Percentiles rank a stretch among this genome's conserved stretches.
phyloP scores from a whole-genome alignment of 2,329 filamentous ascomycete genomes.

The Neofusicoccum ribis region DNA sequence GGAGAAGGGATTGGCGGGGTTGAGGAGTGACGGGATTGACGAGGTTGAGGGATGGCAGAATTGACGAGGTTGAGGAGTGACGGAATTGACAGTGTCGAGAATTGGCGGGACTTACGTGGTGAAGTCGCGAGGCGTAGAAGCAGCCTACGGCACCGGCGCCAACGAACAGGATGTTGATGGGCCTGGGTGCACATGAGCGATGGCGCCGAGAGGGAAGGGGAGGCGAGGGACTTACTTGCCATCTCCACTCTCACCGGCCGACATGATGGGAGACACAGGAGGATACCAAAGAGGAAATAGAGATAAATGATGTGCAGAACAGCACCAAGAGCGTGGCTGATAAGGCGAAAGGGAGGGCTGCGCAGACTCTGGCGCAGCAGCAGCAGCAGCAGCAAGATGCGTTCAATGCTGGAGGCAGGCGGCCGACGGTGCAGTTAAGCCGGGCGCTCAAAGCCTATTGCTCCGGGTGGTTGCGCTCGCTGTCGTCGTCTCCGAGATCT shows the following conservation, averaged over 20 bases:
- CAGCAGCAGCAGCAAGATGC: too few species aligned
- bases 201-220: not conserved
- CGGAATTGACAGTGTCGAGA: not conserved
- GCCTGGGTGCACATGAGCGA: not conserved
- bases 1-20: too few species aligned
- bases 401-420: not conserved
- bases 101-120: constrained; percentile 47
- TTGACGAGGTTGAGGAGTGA: too few species aligned
- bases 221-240: not conserved
- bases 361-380: too few species aligned
- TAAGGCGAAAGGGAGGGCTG: not conserved
- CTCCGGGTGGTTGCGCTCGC: not conserved
- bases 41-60: too few species aligned
- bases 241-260: not conserved
- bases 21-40: too few species aligned
- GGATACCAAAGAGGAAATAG: not conserved
- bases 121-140: constrained; percentile 70
- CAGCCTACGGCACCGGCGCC: constrained; percentile 72
- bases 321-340: not conserved
- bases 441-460: not conserved
- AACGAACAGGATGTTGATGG: constrained; percentile 63
- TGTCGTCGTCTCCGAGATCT: not conserved
- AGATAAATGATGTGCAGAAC: not conserved
- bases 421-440: not conserved
- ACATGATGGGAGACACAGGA: not conserved